Percentiles rank a stretch among this genome's conserved stretches.
phyloP scores from a whole-genome alignment of 176 grass and related monocot species.

The Cenchrus purpureus region DNA sequence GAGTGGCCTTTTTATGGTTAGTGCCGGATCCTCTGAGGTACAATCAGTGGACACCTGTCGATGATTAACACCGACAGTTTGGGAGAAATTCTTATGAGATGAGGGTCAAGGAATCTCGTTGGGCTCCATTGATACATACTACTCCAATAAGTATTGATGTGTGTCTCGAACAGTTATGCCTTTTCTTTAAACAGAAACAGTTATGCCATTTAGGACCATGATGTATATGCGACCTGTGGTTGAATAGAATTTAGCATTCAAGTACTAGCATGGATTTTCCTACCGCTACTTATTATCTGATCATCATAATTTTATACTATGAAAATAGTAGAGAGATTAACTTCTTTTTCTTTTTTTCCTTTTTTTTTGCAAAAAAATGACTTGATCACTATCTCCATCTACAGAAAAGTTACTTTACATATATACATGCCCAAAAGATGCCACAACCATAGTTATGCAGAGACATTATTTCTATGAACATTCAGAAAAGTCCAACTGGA shows the following conservation, averaged over 20 bases:
- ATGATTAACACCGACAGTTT: neutral
- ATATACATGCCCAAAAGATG: neutral
- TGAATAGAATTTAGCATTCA: neutral
- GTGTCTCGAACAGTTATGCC: neutral
- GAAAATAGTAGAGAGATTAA: neutral
- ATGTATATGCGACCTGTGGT: neutral
- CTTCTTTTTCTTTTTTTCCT: neutral
- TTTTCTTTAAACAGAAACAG: neutral
- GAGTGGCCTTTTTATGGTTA: neutral
- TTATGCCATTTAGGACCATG: neutral
- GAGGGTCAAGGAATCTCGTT: conserved; percentile 6
- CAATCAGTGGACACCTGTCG: conserved; percentile 21
- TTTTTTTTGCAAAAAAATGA: neutral
- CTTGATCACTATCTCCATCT: neutral
- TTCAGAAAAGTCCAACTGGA: neutral
- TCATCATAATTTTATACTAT: neutral
- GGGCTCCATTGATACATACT: neutral
- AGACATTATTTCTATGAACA: neutral
- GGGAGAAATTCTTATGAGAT: neutral
- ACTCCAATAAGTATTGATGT: neutral
- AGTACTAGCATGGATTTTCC: neutral
- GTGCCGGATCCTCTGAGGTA: conserved; percentile 36
- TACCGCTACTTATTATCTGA: neutral
- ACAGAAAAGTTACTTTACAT: neutral
- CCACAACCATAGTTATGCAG: neutral